Evolutionary conservation across 2,329 filamentous ascomycete species (phyloP).

Genomic region (Pestalotiopsis sp.): DNA sequence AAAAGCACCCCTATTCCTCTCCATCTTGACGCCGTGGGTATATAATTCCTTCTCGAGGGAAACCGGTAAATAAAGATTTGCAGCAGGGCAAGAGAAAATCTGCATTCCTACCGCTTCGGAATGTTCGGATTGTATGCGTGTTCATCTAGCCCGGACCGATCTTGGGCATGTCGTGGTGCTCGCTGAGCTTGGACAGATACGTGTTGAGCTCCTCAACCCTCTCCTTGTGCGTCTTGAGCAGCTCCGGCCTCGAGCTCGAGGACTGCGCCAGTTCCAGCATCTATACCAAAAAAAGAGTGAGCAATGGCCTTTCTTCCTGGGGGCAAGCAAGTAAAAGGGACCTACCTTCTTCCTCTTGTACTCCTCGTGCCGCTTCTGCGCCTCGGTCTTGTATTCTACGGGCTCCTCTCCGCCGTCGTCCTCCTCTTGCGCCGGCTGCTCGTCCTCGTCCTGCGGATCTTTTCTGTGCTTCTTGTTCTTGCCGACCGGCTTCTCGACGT

Average conservation of each 20-base stretch:
- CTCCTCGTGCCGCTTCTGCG: constrained; percentile 81
- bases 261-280: constrained; percentile 75
- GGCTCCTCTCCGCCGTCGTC: constrained; percentile 30
- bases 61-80: neutral
- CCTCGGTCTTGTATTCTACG: constrained; percentile 71
- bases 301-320: neutral
- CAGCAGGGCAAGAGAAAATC: neutral
- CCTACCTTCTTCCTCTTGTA: constrained; percentile 75
- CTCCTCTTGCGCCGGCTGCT: constrained; percentile 29
- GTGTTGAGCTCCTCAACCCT: constrained; percentile 93
- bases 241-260: constrained; percentile 62
- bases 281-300: constrained; percentile 41
- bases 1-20: neutral
- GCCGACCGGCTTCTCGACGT: constrained; percentile 14
- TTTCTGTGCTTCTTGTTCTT: constrained; percentile 23
- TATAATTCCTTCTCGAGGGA: neutral
- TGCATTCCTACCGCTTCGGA: neutral
- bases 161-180: constrained; percentile 95
- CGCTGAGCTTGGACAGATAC: constrained; percentile 86
- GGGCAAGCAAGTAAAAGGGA: neutral
- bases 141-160: constrained; percentile 57
- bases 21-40: neutral
- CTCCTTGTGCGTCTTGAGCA: constrained; percentile 95
- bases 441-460: constrained; percentile 20
- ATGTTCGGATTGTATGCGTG: neutral